Evolutionary conservation across 306 rosid genomes (phyloP).

Genomic region (Dryas octopetala): DNA sequence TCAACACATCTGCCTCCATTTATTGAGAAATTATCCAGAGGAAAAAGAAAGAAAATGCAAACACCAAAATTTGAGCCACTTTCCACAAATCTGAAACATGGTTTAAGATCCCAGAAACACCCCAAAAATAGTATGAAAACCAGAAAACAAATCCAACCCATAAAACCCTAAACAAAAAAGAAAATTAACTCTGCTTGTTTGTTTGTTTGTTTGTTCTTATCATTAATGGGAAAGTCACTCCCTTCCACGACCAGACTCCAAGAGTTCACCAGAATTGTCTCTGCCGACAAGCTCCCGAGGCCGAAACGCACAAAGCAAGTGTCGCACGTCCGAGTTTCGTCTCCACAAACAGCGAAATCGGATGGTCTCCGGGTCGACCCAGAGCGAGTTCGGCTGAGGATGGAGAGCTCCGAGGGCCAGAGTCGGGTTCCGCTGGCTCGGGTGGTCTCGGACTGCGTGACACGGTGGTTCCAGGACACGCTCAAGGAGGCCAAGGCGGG

Average conservation of each 20-base stretch:
- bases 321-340: constrained; percentile 31
- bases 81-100: neutral
- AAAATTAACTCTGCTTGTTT: neutral
- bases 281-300: constrained; percentile 41
- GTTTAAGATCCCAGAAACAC: constrained; percentile 2
- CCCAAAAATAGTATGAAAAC: neutral
- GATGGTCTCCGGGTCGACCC: constrained; percentile 35
- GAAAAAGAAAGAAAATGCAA: neutral
- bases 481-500: constrained; percentile 82
- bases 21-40: no score
- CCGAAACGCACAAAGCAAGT: constrained; percentile 33
- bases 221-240: constrained; percentile 63
- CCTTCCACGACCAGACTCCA: constrained; percentile 48
- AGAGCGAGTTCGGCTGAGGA: constrained; percentile 27
- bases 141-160: neutral
- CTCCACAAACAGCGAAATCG: constrained; percentile 32
- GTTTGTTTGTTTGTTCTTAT: neutral
- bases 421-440: constrained; percentile 52
- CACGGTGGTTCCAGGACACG: constrained; percentile 84
- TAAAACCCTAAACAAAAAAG: neutral
- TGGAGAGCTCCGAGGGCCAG: constrained; percentile 36
- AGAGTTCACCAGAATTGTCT: constrained; percentile 46
- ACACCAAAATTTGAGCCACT: neutral
- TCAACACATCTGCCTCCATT: no score
- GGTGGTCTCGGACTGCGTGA: constrained; percentile 70